phyloP scores from a whole-genome alignment of 768 basidiomycete species.

The Tremella fuciformis region DNA sequence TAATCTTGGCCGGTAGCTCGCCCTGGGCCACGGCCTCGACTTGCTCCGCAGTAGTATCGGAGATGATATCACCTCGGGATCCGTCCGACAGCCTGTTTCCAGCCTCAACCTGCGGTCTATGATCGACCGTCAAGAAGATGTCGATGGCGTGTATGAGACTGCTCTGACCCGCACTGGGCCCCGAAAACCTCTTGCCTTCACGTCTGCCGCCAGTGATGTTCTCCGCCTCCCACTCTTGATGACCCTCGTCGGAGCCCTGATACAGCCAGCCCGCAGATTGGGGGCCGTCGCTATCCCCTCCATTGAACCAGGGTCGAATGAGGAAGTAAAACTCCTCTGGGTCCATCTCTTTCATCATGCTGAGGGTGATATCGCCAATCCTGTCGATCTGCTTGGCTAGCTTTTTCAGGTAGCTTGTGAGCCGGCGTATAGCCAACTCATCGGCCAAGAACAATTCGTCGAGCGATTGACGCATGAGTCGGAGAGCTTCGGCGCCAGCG shows the following conservation, averaged over 20 bases:
- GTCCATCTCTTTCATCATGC: conserved; percentile 67
- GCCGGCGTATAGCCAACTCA: conserved; percentile 62
- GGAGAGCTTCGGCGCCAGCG: conserved; percentile 76
- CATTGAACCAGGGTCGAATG: conserved; percentile 89
- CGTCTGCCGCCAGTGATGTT: conserved; percentile 16
- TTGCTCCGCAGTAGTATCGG: not conserved
- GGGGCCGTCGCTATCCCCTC: conserved; percentile 62
- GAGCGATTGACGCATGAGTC: conserved; percentile 77
- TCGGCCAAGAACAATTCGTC: conserved; percentile 85
- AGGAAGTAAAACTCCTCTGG: conserved; percentile 80
- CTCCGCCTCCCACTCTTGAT: conserved; percentile 42
- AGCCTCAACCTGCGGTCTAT: conserved; percentile 16
- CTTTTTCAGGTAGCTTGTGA: conserved; percentile 65
- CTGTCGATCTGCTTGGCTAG: conserved; percentile 66
- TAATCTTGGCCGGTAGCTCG: conserved; percentile 4
- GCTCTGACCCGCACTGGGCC: conserved; percentile 93
- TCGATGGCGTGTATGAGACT: conserved; percentile 64
- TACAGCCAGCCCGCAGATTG: conserved; percentile 58
- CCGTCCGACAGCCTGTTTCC: conserved; percentile 9
- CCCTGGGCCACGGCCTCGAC: conserved; percentile 9
- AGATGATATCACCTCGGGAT: not conserved
- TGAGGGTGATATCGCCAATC: conserved; percentile 62
- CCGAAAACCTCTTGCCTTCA: conserved; percentile 58
- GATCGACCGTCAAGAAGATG: conserved; percentile 51
- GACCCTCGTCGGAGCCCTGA: conserved; percentile 64